These are phyloP conservation scores for Russula sp. DNA, from an alignment of 768 basidiomycete genomes.

Conservation along the genomic window DNA sequence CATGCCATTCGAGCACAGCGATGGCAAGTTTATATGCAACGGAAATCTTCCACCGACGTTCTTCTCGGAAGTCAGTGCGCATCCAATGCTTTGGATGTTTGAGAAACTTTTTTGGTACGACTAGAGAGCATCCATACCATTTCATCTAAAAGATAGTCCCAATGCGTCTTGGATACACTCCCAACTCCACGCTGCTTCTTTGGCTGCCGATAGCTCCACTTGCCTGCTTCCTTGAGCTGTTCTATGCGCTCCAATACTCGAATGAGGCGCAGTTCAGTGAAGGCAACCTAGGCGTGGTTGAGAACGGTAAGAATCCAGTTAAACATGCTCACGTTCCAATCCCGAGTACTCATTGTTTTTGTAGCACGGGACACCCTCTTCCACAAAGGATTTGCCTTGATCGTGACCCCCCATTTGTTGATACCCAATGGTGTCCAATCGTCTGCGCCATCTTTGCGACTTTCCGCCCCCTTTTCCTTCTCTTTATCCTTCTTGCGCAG, in stretches of 20 bases:
- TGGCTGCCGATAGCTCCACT: slow-evolving; percentile 92
- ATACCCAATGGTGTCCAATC: slow-evolving; percentile 62
- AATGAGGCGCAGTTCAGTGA: slow-evolving; percentile 68
- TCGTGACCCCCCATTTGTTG: slow-evolving; percentile 56
- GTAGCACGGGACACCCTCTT: slow-evolving; percentile 59
- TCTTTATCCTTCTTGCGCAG: slow-evolving; percentile 48
- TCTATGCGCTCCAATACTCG: slow-evolving; percentile 84
- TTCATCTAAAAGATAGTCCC: slow-evolving; percentile 95
- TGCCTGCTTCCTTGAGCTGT: slow-evolving; percentile 62
- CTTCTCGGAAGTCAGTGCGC: slow-evolving; percentile 91
- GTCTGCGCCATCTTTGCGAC: slow-evolving; percentile 36
- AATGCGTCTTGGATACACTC: slow-evolving; percentile 72
- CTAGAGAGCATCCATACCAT: slow-evolving; percentile 52
- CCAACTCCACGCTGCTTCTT: slow-evolving; percentile 86
- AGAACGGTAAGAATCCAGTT: background rate
- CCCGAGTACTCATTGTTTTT: slow-evolving; percentile 72
- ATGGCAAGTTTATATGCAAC: slow-evolving; percentile 77
- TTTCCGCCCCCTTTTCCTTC: slow-evolving; percentile 35
- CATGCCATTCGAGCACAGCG: slow-evolving; percentile 84
- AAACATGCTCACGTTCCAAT: slow-evolving; percentile 64
- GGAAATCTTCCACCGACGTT: slow-evolving; percentile 85
- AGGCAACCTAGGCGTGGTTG: slow-evolving; percentile 50
- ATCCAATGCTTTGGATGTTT: slow-evolving; percentile 75
- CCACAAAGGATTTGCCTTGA: slow-evolving; percentile 72
- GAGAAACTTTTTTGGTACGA: background rate